Evolutionary conservation across 2,329 filamentous ascomycete genomes (phyloP).

Genomic region (Westerdykella ornata): DNA sequence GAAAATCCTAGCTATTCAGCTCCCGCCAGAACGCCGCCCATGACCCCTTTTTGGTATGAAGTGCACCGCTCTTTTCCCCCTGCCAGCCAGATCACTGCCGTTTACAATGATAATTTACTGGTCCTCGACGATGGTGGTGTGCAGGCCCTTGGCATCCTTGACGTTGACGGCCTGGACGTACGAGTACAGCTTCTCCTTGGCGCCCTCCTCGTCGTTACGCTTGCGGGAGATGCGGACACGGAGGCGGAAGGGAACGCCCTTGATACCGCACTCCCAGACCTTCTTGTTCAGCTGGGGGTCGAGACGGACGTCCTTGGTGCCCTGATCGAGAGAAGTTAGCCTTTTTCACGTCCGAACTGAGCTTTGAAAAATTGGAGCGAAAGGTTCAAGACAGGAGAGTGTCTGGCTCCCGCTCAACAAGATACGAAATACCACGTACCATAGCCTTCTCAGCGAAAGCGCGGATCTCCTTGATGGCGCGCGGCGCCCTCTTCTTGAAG

Average conservation of each 20-base stretch:
- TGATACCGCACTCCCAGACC: conserved; percentile 98
- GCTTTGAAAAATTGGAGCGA: not conserved
- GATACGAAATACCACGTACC: conserved; percentile 56
- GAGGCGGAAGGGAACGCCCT: conserved; percentile 96
- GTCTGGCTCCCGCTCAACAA: too few relatives aligned
- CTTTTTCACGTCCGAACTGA: not conserved
- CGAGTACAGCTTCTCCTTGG: conserved; percentile 99
- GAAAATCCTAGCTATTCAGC: not conserved
- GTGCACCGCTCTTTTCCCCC: not conserved
- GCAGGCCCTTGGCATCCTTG: conserved; percentile 97
- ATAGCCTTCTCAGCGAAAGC: conserved; percentile 87
- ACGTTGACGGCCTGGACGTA: conserved; percentile 99
- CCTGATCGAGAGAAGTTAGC: conserved; percentile 49
- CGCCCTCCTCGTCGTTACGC: conserved; percentile 99
- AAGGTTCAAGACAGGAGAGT: not conserved
- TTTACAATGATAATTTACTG: conserved; percentile 37
- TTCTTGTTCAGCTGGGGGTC: conserved; percentile 99
- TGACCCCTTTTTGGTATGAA: not conserved
- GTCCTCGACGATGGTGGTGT: conserved; percentile 78
- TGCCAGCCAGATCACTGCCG: not conserved
- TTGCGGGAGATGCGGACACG: conserved; percentile 98
- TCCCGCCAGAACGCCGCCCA: not conserved
- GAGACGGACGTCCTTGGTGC: conserved; percentile 92
- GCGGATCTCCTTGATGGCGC: conserved; percentile 99
- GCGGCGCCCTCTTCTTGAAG: conserved; percentile 99